Percentiles rank a stretch among this genome's conserved stretches.
Conservation (phyloP, 2,329 filamentous ascomycete genomes). For the Grosmannia serpens region DNA sequence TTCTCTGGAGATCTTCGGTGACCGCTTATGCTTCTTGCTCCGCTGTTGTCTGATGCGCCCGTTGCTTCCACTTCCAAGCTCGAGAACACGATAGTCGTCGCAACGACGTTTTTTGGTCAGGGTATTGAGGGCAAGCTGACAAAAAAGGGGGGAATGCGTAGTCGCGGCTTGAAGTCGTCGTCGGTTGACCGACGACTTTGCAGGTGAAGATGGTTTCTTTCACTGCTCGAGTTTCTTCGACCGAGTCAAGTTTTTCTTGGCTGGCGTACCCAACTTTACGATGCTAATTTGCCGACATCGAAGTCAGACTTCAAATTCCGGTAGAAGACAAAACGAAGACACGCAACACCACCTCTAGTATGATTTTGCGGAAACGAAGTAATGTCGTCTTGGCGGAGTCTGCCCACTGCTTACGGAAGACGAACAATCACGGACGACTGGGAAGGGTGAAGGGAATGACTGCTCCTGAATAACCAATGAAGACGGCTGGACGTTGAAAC, state of each 20-base stretch:
- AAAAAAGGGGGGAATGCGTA: constrained; percentile 61
- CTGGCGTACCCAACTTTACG: background rate
- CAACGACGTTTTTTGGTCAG: constrained; percentile 23
- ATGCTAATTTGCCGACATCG: background rate
- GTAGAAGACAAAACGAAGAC: background rate
- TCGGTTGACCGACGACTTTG: constrained; percentile 8
- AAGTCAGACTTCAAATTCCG: background rate
- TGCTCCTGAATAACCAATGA: background rate
- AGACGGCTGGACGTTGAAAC: background rate
- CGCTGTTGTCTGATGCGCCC: constrained; percentile 16
- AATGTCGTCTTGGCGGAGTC: background rate
- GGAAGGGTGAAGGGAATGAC: background rate
- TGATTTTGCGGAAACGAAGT: background rate
- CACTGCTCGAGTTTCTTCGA: background rate
- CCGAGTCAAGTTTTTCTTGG: background rate
- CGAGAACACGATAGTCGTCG: constrained; percentile 3
- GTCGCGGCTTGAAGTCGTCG: constrained; percentile 35
- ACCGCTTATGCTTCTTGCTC: constrained; percentile 13
- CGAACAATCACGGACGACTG: background rate
- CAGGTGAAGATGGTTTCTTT: background rate
- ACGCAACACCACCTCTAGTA: background rate
- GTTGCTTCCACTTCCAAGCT: constrained; percentile 7
- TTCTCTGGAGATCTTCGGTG: constrained; percentile 12
- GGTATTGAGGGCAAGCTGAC: constrained; percentile 39
- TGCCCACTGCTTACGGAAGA: constrained; percentile 1